Percentiles rank a stretch among this genome's conserved stretches.
Evolutionary conservation across 768 basidiomycete species (phyloP).

Genomic region (Amanita molliuscula): DNA sequence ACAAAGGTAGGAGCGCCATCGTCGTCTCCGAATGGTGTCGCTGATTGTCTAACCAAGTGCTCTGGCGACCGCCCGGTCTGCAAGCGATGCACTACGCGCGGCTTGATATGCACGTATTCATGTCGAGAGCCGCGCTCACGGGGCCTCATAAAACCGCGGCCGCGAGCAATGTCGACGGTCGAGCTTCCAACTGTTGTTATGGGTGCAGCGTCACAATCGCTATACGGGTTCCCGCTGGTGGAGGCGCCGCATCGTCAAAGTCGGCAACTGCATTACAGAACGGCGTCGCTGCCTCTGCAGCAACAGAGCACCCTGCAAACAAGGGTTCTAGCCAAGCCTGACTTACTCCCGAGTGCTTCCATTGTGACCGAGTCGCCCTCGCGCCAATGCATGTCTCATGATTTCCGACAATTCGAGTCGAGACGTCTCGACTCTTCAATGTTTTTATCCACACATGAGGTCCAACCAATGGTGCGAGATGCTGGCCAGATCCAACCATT

Average conservation of each 20-base stretch:
- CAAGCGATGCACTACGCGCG: slow-evolving; percentile 36
- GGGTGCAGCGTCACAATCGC: background rate
- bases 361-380: background rate
- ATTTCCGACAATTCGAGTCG: slow-evolving; percentile 1
- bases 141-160: slow-evolving; percentile 19
- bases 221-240: background rate
- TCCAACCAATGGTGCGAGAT: background rate
- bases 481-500: background rate
- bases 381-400: background rate
- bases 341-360: background rate
- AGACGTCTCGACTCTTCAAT: background rate
- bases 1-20: slow-evolving; percentile 32
- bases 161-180: slow-evolving; percentile 8
- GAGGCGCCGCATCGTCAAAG: background rate
- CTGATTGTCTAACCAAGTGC: slow-evolving; percentile 25
- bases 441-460: background rate
- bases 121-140: slow-evolving; percentile 25
- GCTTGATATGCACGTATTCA: slow-evolving; percentile 42
- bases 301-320: background rate
- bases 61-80: slow-evolving; percentile 48
- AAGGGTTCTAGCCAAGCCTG: background rate
- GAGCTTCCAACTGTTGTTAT: background rate
- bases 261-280: background rate
- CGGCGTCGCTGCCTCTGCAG: background rate
- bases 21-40: background rate